These are phyloP conservation scores for Cercophora newfieldiana DNA, from an alignment of 495 filamentous ascomycete species.

Conservation along the genomic window DNA sequence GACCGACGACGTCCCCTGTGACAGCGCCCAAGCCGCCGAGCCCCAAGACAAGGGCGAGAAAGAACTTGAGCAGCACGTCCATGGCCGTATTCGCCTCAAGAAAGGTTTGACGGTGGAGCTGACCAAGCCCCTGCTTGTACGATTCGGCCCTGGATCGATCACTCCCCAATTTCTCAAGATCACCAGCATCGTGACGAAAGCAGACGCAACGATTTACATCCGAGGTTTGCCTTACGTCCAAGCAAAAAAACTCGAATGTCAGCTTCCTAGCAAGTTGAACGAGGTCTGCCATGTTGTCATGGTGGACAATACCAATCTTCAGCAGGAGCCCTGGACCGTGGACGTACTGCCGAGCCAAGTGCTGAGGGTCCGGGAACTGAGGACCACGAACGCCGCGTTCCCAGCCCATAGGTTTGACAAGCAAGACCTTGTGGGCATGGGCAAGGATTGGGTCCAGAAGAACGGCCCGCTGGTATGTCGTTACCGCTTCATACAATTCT, in stretches of 20 bases:
- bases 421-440: neutral
- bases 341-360: constrained; percentile 41
- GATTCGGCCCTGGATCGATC: no score
- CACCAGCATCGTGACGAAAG: neutral
- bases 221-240: constrained; percentile 15
- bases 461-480: constrained; percentile 42
- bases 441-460: constrained; percentile 27
- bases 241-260: neutral
- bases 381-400: constrained; percentile 55
- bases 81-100: neutral
- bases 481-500: constrained; percentile 32
- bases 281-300: constrained; percentile 51
- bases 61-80: neutral
- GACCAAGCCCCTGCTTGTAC: no score
- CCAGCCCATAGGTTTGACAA: constrained; percentile 34
- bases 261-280: constrained; percentile 20
- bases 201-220: neutral
- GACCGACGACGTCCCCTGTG: neutral
- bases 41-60: neutral
- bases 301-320: constrained; percentile 44
- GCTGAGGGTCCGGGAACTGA: constrained; percentile 40
- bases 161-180: constrained; percentile 21
- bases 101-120: neutral
- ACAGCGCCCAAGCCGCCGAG: neutral
- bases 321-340: constrained; percentile 46